Percentiles rank a stretch among this genome's conserved stretches.
phyloP scores from a whole-genome alignment of 768 basidiomycete genomes.

The Suillus subaureus region DNA sequence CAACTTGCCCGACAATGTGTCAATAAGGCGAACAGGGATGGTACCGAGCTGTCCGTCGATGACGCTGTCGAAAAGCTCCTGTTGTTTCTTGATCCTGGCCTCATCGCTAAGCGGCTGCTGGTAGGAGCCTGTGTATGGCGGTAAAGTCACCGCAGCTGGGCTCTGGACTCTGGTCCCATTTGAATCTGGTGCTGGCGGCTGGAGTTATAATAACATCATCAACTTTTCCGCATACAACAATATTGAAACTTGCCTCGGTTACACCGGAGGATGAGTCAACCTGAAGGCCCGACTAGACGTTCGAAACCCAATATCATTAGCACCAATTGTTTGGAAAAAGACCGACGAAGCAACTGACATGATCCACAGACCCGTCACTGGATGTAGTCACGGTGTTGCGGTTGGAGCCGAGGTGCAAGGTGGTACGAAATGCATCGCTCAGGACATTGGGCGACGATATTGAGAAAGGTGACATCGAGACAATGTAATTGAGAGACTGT shows the following conservation, averaged over 20 bases:
- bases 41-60: background rate
- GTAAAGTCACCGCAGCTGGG: background rate
- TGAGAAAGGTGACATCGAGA: background rate
- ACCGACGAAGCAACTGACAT: background rate
- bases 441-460: background rate
- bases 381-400: background rate
- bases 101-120: background rate
- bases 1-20: background rate
- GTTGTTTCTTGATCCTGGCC: background rate
- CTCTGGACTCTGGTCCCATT: background rate
- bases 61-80: background rate
- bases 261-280: background rate
- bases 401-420: background rate
- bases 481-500: background rate
- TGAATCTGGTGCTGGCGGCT: background rate
- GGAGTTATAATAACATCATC: background rate
- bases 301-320: background rate
- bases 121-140: background rate
- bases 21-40: slow-evolving; percentile 2
- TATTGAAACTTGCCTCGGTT: background rate
- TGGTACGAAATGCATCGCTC: background rate
- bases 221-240: background rate
- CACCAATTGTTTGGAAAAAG: background rate
- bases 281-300: background rate
- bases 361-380: background rate